Evolutionary conservation across 805 yeast species (phyloP), one percentile per base, ranked within the genome.

Genomic region (Cyberlindnera nakhonratchasimensis): DNA sequence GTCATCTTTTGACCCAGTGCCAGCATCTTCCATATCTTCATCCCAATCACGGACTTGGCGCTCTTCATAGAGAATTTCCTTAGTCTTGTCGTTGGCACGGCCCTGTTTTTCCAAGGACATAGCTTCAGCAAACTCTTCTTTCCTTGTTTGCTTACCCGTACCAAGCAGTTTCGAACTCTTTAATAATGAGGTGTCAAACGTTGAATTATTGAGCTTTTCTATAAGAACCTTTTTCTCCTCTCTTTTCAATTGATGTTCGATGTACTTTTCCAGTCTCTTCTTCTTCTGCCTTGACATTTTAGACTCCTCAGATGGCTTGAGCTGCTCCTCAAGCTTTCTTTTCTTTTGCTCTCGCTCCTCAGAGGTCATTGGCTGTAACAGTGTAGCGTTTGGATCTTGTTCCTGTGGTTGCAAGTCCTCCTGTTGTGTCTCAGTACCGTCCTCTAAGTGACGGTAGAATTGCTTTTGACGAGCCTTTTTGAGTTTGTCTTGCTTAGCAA

Each of bases 231-330:
- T 85, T 62, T 86, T 86, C 64, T 91, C 98, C 61, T 91, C 96
- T 58, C 95, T 70, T 55, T 83, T 84, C 53, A 89, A 58, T 60
- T 89, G 96, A 64, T 86, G 95, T 45, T 89, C 95, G 29, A 91
- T 88, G 62, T 88, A 91, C 63, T 91, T 91, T 48, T 91, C 97
- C 33, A 91, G 66, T 44, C 98, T 67, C 66, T 85, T 79, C 75
- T 70, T 72, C 68, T 91, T 84, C 37, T 82, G 74, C 37, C 79
- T 69, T 1, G 90, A 79, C 28, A 86, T 63, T 57, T 88, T 88
- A 12, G 80, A 58, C 45, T 86, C 91, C 41, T 75, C 69, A 41
- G 72, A 73, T 33, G 86, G 82, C 21, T 71, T 62, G 42, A 84
- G 68, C 7, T 80, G 62, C 21, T 77, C 73, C 45, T 80, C 77